These are phyloP conservation scores for Austroboletus niveus DNA, from an alignment of 1,284 basidiomycete genomes.

Conservation along the genomic window DNA sequence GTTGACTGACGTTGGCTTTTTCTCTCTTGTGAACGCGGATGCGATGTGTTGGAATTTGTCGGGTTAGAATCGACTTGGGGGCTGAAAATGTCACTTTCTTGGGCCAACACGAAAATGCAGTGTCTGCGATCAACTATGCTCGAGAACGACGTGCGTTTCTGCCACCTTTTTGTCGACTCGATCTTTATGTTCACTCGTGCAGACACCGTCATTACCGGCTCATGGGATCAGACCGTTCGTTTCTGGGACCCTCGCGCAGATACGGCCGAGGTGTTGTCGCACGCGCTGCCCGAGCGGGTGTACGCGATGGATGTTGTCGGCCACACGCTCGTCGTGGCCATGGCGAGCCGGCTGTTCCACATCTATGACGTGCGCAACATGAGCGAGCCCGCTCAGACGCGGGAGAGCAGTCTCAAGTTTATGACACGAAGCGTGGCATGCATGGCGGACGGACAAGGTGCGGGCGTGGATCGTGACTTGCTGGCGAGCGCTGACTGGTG, in stretches of 20 bases:
- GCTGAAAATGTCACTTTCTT: conserved; percentile 61
- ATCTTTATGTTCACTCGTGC: no score
- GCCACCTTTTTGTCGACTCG: neutral
- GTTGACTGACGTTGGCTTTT: neutral
- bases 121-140: conserved; percentile 62
- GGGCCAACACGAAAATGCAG: conserved; percentile 64
- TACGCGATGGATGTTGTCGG: conserved; percentile 79
- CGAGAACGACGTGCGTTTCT: conserved; percentile 46
- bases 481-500: no score
- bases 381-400: conserved; percentile 65
- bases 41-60: neutral
- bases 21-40: neutral
- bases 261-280: conserved; percentile 58
- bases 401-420: conserved; percentile 94
- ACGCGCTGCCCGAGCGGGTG: conserved; percentile 77
- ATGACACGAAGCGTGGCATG: conserved; percentile 90
- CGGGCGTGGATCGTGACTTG: no score
- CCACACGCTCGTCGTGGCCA: conserved; percentile 80
- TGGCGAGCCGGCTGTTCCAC: conserved; percentile 86
- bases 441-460: conserved; percentile 91
- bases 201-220: conserved; percentile 81
- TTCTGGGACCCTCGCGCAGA: conserved; percentile 80
- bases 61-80: conserved; percentile 52
- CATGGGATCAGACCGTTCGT: conserved; percentile 88
- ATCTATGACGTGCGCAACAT: conserved; percentile 85